phyloP scores from a whole-genome alignment of 805 yeast genomes.

The Sugiyamaella americana region DNA sequence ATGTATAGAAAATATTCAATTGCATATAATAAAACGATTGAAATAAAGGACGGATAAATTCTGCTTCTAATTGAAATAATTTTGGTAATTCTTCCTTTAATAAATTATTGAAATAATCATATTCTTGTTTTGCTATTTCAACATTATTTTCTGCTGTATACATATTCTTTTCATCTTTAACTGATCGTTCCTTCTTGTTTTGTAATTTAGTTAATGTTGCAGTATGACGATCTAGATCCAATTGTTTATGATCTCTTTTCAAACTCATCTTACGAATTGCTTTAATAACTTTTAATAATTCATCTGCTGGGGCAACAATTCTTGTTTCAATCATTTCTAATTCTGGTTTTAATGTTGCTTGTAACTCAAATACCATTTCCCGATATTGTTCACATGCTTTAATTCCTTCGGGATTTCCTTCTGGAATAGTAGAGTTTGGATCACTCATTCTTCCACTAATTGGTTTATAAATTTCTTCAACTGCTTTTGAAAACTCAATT shows the following conservation, averaged over 20 bases:
- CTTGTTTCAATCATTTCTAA: constrained; percentile 85
- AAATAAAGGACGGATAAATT: constrained; percentile 88
- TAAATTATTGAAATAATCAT: constrained; percentile 92
- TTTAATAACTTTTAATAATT: constrained; percentile 73
- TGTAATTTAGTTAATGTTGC: constrained; percentile 65
- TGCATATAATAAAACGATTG: constrained; percentile 97
- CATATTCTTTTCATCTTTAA: constrained; percentile 86
- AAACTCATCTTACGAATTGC: constrained; percentile 87
- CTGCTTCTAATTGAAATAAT: constrained; percentile 81
- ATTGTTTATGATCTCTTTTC: constrained; percentile 90
- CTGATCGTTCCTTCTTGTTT: constrained; percentile 72
- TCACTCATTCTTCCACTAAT: constrained; percentile 89
- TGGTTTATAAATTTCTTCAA: constrained; percentile 94
- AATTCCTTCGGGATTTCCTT: constrained; percentile 95
- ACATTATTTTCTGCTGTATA: constrained; percentile 86
- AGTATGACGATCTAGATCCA: constrained; percentile 85
- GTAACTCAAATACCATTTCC: constrained; percentile 79
- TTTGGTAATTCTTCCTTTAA: constrained; percentile 85
- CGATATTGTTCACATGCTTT: constrained; percentile 90
- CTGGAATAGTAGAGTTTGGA: constrained; percentile 78
- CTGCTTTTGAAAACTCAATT: constrained; percentile 89
- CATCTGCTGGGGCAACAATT: constrained; percentile 88
- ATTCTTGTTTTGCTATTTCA: constrained; percentile 90
- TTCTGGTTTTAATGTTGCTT: constrained; percentile 84
- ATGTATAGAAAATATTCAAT: constrained; percentile 89